Evolutionary conservation across 176 grass and related monocot genomes (phyloP).

Genomic region (Hyparrhenia diplandra): DNA sequence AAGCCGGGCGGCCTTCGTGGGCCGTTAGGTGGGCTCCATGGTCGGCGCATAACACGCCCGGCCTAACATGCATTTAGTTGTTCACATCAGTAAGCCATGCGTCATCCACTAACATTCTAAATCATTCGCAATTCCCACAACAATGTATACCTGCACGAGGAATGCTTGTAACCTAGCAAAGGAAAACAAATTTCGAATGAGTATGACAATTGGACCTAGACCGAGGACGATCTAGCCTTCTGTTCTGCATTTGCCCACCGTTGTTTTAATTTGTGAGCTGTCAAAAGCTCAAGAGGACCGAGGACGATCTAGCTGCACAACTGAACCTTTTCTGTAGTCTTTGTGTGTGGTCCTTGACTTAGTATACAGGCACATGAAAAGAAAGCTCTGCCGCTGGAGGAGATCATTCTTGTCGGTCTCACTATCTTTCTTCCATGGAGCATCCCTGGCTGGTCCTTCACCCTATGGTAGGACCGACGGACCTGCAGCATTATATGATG

Average conservation of each 20-base stretch:
- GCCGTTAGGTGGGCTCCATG: too few relatives aligned
- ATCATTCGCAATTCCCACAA: too few relatives aligned
- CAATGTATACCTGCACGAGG: too few relatives aligned
- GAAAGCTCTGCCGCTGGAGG: conserved; percentile 27
- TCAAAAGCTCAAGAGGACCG: background rate
- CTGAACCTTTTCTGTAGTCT: conserved; percentile 28
- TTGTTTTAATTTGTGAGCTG: conserved; percentile 12
- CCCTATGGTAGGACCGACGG: conserved; percentile 27
- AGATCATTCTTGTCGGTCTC: conserved; percentile 64
- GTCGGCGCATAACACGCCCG: too few relatives aligned
- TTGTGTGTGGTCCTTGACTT: conserved; percentile 28
- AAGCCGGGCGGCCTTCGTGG: too few relatives aligned
- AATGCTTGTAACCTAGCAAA: too few relatives aligned
- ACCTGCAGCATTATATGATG: background rate
- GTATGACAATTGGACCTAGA: background rate
- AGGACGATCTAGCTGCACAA: conserved; percentile 16
- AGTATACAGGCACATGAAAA: conserved; percentile 18
- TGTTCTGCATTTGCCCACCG: background rate
- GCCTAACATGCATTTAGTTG: too few relatives aligned
- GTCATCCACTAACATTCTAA: too few relatives aligned
- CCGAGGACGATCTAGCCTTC: too few relatives aligned
- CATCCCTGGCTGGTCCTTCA: conserved; percentile 20
- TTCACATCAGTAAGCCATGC: too few relatives aligned
- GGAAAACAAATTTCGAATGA: too few relatives aligned
- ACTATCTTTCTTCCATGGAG: conserved; percentile 14